Evolutionary conservation across 1,284 basidiomycete species (phyloP), one percentile per base, ranked within the genome.

Genomic region (Boletus mariae): DNA sequence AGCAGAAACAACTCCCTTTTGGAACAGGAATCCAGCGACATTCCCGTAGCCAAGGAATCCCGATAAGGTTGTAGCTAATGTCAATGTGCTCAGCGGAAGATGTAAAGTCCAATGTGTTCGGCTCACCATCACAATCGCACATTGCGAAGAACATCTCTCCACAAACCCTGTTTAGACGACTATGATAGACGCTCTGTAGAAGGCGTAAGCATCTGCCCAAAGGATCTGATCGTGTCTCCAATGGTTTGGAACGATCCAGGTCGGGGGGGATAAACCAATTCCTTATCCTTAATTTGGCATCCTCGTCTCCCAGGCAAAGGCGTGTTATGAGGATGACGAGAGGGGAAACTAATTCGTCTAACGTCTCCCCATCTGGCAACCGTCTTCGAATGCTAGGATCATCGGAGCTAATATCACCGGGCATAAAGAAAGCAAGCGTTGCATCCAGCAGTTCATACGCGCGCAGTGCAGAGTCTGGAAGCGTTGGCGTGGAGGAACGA

Each of bases 31-130:
- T 1, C 94, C 94, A 0, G 93, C 92, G 31, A 94, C 92, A 63
- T 94, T 94, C 23, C 94, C 94, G 60, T 97, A 96, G 4, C 94
- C 94, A 45, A 95, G 81, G 49, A 89, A 83, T 5, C 83, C 77
- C 7, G 84, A 83, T 8, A 96, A 74, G 0, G 75, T 79, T 13
- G 79, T 76, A 20, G 87, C 90, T 92, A 63, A 26, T 50, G 26
- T 40, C 37, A 20, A 20, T 34, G 4, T 2, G 17, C n/a, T 54
- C 23, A 58, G 46, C 29, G 46, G 17, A 17, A 47, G 34, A 17
- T 25, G 51, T 25, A 34, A 48, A 49, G 11, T 45, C 31, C 45
- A 23, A 62, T 5, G 6, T 8, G 8, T 38, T 46, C 12, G 25
- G 31, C 84, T 67, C 65, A 92, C 92, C 82, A 70, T 95, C 84